phyloP scores from a whole-genome alignment of 306 rosid genomes.

The Castanea crenata region DNA sequence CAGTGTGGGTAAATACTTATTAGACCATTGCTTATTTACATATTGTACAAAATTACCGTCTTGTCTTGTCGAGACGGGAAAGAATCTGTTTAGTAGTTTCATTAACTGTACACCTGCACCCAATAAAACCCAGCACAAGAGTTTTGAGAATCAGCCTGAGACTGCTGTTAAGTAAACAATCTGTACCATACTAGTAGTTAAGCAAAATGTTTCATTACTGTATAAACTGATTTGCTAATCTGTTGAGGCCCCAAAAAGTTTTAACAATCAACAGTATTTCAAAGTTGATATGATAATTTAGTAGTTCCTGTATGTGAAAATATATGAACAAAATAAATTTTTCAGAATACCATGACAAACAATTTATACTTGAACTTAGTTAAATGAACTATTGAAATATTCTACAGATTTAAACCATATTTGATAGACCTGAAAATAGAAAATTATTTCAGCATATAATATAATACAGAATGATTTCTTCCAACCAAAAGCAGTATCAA shows the following conservation, averaged over 20 bases:
- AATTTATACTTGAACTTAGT: too few relatives aligned
- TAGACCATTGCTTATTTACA: background rate
- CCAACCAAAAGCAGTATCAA: too few relatives aligned
- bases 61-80: constrained; percentile 15
- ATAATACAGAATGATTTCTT: too few relatives aligned
- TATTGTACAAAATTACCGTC: constrained; percentile 17
- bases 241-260: background rate
- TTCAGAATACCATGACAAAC: background rate
- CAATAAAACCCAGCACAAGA: background rate
- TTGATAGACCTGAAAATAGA: too few relatives aligned
- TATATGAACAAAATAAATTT: background rate
- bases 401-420: too few relatives aligned
- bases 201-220: background rate
- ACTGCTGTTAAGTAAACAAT: too few relatives aligned
- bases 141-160: background rate
- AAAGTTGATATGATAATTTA: background rate
- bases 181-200: background rate
- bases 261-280: background rate
- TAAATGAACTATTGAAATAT: too few relatives aligned
- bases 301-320: background rate
- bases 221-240: background rate
- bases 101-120: constrained; percentile 31
- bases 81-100: constrained; percentile 20
- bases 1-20: background rate
- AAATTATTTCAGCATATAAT: too few relatives aligned